phyloP scores from a whole-genome alignment of 164 flowering plant species.

The Tetrastigma voinierianum region DNA sequence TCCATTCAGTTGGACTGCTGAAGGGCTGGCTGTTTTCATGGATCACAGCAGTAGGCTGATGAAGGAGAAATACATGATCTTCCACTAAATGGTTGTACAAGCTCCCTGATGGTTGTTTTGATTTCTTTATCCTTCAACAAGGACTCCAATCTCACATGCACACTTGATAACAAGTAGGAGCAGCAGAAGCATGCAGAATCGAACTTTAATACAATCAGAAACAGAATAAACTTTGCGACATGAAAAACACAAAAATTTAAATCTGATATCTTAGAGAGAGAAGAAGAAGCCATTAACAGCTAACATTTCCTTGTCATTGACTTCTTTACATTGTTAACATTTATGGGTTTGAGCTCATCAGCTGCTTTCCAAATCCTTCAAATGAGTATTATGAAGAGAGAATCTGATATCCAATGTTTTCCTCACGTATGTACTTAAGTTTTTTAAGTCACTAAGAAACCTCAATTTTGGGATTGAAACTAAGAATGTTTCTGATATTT shows the following conservation, averaged over 20 bases:
- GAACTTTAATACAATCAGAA: constrained; percentile 41
- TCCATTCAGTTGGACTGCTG: constrained; percentile 15
- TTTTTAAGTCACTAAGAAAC: no score
- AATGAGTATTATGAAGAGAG: no score
- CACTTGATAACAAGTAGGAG: constrained; percentile 41
- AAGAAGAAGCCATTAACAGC: not conserved
- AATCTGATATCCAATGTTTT: no score
- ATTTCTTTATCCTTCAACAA: constrained; percentile 67
- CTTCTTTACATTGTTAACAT: no score
- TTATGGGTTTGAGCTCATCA: no score
- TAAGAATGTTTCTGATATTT: no score
- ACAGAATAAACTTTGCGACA: not conserved
- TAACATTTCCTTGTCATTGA: no score
- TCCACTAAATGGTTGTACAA: constrained; percentile 65
- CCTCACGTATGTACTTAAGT: no score
- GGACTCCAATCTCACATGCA: constrained; percentile 80
- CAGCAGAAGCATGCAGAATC: no score
- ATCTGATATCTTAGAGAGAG: not conserved
- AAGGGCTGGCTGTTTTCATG: constrained; percentile 19
- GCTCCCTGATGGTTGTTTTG: constrained; percentile 45
- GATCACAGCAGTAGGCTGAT: constrained; percentile 19
- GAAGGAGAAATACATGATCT: constrained; percentile 68
- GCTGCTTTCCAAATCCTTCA: not conserved
- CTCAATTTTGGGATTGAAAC: no score
- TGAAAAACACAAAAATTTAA: no score